phyloP scores from a whole-genome alignment of 1,284 basidiomycete genomes.

The Golubevia pallescens region DNA sequence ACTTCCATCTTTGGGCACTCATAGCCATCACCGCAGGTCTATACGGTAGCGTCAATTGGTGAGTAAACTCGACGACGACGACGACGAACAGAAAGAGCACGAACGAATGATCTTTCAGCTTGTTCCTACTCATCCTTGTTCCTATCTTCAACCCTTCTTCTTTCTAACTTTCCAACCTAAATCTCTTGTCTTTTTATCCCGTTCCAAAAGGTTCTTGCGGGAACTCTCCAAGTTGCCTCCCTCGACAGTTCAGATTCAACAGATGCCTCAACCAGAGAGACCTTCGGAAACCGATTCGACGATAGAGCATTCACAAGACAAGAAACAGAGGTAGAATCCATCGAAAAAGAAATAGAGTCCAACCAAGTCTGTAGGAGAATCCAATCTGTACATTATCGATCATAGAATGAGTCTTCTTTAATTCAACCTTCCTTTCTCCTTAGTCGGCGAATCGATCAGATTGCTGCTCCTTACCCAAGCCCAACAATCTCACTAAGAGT shows the following conservation, averaged over 20 bases:
- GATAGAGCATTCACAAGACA: no score
- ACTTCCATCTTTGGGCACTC: constrained; percentile 49
- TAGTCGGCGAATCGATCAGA: no score
- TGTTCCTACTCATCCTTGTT: constrained; percentile 3
- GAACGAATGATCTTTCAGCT: background rate
- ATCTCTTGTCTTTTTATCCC: background rate
- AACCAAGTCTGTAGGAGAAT: no score
- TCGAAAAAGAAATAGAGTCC: no score
- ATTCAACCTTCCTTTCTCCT: no score
- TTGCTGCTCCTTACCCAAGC: no score
- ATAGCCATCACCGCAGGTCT: constrained; percentile 36
- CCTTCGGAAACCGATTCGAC: no score
- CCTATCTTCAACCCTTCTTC: background rate
- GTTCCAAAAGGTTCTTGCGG: constrained; percentile 29
- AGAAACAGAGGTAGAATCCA: no score
- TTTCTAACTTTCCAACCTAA: background rate
- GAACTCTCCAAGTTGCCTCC: constrained; percentile 38
- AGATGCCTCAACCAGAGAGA: constrained; percentile 22
- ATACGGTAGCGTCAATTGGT: constrained; percentile 56
- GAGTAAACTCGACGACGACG: constrained; percentile 8
- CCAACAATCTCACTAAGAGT: no score
- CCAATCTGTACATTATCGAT: no score
- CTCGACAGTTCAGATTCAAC: constrained; percentile 26
- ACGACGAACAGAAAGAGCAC: background rate
- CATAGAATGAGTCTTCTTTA: no score